Evolutionary conservation across 2,329 filamentous ascomycete genomes (phyloP), one percentile per base, ranked within the genome.

Genomic region (Hymenoscyphus infarciens): DNA sequence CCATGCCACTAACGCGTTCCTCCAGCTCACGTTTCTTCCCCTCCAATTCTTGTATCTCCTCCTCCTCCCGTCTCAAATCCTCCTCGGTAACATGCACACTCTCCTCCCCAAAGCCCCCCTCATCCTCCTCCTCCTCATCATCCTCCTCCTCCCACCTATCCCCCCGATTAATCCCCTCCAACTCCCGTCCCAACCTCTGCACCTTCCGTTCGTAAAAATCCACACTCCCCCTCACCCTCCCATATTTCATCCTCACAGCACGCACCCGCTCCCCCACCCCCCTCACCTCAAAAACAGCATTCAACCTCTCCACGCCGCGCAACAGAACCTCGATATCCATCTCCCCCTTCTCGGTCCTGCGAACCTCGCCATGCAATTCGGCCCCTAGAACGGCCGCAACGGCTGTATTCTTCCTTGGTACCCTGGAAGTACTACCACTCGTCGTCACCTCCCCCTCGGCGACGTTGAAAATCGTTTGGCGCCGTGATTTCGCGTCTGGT

Each of bases 321-420:
- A 99, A 81, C 33, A 99, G 78, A 1, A 96, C 82, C 71, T 96
- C 91, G 2, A 98, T 87, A 75, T 98, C 91, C 2, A 97, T 82
- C 27, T 96, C 92, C 10, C 87, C 88, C 66, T 82, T 84, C 39
- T 80, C 79, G 59, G 78, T 80, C 63, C 81, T 80, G 62, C 85
- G 81, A 56, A 97, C 92, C 74, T 90, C 85, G 55, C 91, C 87
- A 75, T 97, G 92, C 75, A 98, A 85, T 68, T 96, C 90, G 0
- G 88, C 88, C 5, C 95, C 95, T 8, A 98, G 78, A 0, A 98
- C 92, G 7, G 92, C 91, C 2, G 93, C 91, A 1, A 98, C 93
- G 10, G 93, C 93, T 1, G 92, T 96, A 77, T 88, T 90, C 64
- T 86, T 83, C 68, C 84, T 85, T 53, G 85, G 87, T 68, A 79